phyloP scores from a whole-genome alignment of 371 early-diverging fungal genomes.

The Mucor mucedo region DNA sequence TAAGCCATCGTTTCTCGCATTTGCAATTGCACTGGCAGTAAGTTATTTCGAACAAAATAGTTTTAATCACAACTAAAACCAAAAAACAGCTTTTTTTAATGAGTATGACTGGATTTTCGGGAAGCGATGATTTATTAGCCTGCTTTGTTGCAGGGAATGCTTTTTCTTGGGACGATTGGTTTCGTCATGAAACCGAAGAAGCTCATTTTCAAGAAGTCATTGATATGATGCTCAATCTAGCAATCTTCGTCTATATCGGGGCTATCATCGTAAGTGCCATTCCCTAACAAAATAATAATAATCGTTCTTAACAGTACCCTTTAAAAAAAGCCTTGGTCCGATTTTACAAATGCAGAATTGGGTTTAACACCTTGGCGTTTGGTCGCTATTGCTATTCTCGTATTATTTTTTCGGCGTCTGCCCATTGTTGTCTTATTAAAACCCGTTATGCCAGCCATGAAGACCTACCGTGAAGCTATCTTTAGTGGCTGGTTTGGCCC shows the following conservation, averaged over 20 bases:
- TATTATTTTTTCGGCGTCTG: conserved; percentile 85
- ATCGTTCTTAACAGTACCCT: not conserved
- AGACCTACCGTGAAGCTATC: conserved; percentile 79
- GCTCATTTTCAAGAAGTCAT: conserved; percentile 91
- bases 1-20: conserved; percentile 86
- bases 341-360: conserved; percentile 60
- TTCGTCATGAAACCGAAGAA: conserved; percentile 83
- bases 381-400: conserved; percentile 66
- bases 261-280: conserved; percentile 63
- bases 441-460: conserved; percentile 74
- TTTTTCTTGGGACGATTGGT: conserved; percentile 92
- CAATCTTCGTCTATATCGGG: conserved; percentile 94
- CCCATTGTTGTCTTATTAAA: conserved; percentile 76
- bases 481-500: conserved; percentile 99
- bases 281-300: too few relatives aligned
- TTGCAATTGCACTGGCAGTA: conserved; percentile 91
- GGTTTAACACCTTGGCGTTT: conserved; percentile 72
- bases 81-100: conserved; percentile 67
- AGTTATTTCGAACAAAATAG: conserved; percentile 15
- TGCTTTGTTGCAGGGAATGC: conserved; percentile 91
- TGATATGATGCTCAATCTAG: conserved; percentile 87
- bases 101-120: conserved; percentile 79
- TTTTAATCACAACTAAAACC: too few relatives aligned
- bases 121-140: conserved; percentile 89
- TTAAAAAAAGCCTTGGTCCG: conserved; percentile 68